Base-by-base conservation (phyloP, 2,329 filamentous ascomycete genomes). In the Chrysosporium keratinophilum region DNA sequence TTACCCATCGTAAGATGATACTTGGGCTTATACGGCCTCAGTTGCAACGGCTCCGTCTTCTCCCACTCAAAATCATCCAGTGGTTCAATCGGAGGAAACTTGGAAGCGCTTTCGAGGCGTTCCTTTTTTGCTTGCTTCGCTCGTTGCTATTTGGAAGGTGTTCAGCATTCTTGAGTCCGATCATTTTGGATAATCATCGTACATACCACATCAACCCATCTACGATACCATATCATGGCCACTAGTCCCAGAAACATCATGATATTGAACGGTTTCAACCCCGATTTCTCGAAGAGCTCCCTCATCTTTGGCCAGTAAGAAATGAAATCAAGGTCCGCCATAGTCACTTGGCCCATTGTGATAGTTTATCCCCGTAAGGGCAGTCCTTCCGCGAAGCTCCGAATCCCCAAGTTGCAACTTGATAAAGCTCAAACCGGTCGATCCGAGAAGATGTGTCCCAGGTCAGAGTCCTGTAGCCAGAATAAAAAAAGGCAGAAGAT, bases 1-100 rank as follows among this genome's bases (percentile, higher is more conserved):
- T 57, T 66, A 81, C 80, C 77, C 81, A 84, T 84, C 5, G 80
- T 82, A 49, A 84, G 65, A 61, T 83, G 75, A 61, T 80, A 84
- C 59, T 76, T 81, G 4, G 78, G 74, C 63, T 80, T 82, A 65
- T 82, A 82, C 0, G 78, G 76, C 12, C 80, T 71, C 10, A 80
- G 63, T 54, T 78, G 73, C 37, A 80, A 62, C 0, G 78, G 80
- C 54, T 76, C 70, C 33, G 73, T 76, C 0, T 65, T 70, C 50
- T 69, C 62, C 72, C 78, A 77, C 55, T 78, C 65, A 58, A 83
- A 79, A 53, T 72, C 64, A 1, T 63, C 45, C 3, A 81, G 66
- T 2, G 78, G 72, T 19, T 57, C 48, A 28, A 59, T 58, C 1
- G 48, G 28, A 5, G 58, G 54, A 20, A 53, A 59, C 20, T 58